Percentiles rank a stretch among this genome's conserved stretches.
phyloP scores from a whole-genome alignment of 2,329 filamentous ascomycete genomes.

The Neonectria hederae region DNA sequence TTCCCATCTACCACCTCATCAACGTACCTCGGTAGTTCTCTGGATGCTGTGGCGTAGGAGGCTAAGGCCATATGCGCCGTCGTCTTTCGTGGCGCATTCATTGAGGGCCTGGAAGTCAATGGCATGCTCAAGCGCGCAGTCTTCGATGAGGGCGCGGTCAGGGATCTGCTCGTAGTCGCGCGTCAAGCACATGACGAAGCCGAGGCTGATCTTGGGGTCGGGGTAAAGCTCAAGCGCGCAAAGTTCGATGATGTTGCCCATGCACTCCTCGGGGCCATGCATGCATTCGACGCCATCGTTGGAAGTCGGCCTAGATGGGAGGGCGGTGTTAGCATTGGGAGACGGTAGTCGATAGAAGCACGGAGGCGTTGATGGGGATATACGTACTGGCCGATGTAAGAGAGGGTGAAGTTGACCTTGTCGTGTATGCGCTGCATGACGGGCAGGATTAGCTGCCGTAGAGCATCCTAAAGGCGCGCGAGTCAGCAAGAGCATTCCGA shows the following conservation, averaged over 20 bases:
- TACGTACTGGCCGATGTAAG: constrained; percentile 83
- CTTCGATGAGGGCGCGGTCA: constrained; percentile 77
- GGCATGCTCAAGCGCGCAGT: constrained; percentile 91
- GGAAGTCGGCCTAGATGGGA: constrained; percentile 65
- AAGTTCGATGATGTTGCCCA: constrained; percentile 94
- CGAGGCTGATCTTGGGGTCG: constrained; percentile 86
- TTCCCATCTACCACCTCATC: not conserved
- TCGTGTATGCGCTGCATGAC: constrained; percentile 83
- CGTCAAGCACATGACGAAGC: constrained; percentile 91
- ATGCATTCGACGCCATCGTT: constrained; percentile 88
- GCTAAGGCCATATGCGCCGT: constrained; percentile 74
- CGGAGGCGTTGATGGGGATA: not conserved
- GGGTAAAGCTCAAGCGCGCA: constrained; percentile 87
- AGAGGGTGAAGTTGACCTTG: constrained; percentile 91
- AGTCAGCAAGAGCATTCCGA: constrained; percentile 21
- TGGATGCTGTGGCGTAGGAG: constrained; percentile 75
- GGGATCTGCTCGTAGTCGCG: constrained; percentile 82
- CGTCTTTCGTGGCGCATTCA: constrained; percentile 79
- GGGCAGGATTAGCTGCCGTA: constrained; percentile 83
- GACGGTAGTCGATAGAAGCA: not conserved
- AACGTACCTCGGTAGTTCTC: constrained; percentile 65
- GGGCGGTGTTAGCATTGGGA: not conserved
- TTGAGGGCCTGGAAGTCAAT: constrained; percentile 86
- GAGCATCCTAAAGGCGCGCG: constrained; percentile 68
- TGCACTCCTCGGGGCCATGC: constrained; percentile 88